Evolutionary conservation across 2,329 filamentous ascomycete species (phyloP).

Genomic region (Diplocarpon mali): DNA sequence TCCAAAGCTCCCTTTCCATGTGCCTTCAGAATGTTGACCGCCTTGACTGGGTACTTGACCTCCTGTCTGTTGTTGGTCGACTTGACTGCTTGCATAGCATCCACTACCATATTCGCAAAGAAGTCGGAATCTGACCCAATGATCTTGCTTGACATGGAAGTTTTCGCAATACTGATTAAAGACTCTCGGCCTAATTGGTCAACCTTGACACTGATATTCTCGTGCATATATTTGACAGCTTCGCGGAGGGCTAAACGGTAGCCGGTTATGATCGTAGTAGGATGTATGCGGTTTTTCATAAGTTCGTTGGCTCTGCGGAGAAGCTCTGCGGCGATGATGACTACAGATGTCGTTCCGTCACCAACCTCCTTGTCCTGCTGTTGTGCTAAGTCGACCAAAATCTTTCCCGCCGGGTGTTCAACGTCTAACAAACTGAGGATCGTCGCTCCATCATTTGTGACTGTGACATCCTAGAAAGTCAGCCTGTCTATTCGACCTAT

Average conservation of each 20-base stretch:
- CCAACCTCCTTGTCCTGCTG: slow-evolving; percentile 99
- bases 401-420: slow-evolving; percentile 96
- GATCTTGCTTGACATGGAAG: slow-evolving; percentile 98
- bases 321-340: slow-evolving; percentile 92
- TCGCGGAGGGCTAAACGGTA: slow-evolving; percentile 92
- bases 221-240: slow-evolving; percentile 97
- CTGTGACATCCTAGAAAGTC: slow-evolving; percentile 70
- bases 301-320: slow-evolving; percentile 90
- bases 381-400: slow-evolving; percentile 91
- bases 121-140: slow-evolving; percentile 94
- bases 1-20: slow-evolving; percentile 88
- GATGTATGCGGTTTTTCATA: slow-evolving; percentile 99
- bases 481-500: slow-evolving; percentile 10
- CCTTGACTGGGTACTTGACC: slow-evolving; percentile 95
- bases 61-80: slow-evolving; percentile 83
- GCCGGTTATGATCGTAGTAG: slow-evolving; percentile 97
- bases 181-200: slow-evolving; percentile 84
- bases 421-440: slow-evolving; percentile 93
- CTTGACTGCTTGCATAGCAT: slow-evolving; percentile 93
- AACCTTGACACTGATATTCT: slow-evolving; percentile 94
- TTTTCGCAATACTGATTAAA: slow-evolving; percentile 90
- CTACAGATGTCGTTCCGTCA: slow-evolving; percentile 95
- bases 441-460: slow-evolving; percentile 96
- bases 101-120: slow-evolving; percentile 94
- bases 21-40: slow-evolving; percentile 96